Evolutionary conservation across 371 early-diverging fungal species (phyloP), one percentile per base, ranked within the genome.

Genomic region (Syncephalastrum racemosum): DNA sequence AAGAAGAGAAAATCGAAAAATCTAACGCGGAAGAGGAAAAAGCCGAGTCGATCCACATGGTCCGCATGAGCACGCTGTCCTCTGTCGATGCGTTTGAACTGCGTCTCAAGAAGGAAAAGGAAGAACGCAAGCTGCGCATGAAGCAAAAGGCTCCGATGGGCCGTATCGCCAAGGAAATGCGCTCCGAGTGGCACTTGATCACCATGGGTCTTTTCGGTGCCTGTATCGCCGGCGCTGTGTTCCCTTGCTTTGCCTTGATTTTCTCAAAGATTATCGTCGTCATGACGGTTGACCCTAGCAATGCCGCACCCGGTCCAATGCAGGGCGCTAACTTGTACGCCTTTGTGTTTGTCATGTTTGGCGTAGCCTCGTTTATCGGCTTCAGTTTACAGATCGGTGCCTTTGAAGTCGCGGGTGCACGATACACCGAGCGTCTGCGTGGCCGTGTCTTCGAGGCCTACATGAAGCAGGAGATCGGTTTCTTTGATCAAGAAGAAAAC

Each of bases 401-500:
- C 12, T 77, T 79, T 52, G 75, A 71, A 53, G 46, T 68, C 31
- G 64, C 75, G 6, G 77, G 79, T 48, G 85, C 81, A 62, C 68
- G 63, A 4, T 67, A 88, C 48, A 86, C 86, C 12, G 62, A 71
- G 15, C 78, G 86, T 39, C 59, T 89, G 18, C 75, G 89, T 31
- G 65, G 69, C 20, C 31, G 50, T 45, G 51, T 76, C 8, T 88
- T 88, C 66, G 56, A 66, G 14, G 68, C 83, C 12, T 69, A 87
- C 53, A 63, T 87, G 56, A 51, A 71, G n/a, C 95, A 94, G 71
- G 92, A 94, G 48, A 86, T 91, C 54, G 86, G 73, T 3, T 95
- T 80, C 69, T 95, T 92, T 68, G 96, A 95, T 71, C 75, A 83
- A 25, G 87, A 87, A 39, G 77, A 81, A 44, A 82, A 95, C 73